Conservation (phyloP, 352 stramenopile genomes). For the Globisporangium viniferum region DNA sequence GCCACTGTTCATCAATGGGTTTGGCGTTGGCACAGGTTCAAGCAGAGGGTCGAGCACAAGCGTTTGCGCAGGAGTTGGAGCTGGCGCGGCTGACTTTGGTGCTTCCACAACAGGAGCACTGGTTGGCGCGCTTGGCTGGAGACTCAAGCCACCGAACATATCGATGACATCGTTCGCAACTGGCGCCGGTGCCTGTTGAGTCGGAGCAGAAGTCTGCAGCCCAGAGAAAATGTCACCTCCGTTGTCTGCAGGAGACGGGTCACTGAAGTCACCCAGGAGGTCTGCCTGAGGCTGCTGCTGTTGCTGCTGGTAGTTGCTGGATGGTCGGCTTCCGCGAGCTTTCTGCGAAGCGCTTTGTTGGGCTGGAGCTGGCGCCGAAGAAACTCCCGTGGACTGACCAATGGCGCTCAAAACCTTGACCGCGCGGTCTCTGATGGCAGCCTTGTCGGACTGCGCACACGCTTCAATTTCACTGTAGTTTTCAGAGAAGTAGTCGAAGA, state of each 20-base stretch:
- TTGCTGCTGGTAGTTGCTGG: conserved; percentile 28
- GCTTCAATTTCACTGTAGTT: conserved; percentile 73
- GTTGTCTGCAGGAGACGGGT: conserved; percentile 30
- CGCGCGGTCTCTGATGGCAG: conserved; percentile 68
- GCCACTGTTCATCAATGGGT: conserved; percentile 38
- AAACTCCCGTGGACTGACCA: conserved; percentile 37
- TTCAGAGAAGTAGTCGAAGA: conserved; percentile 82
- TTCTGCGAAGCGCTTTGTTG: conserved; percentile 14
- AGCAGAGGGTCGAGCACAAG: conserved; percentile 72
- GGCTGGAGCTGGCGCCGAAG: conserved; percentile 18
- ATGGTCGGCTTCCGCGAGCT: conserved; percentile 7
- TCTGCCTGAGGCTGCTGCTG: conserved; percentile 47
- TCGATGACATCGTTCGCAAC: conserved; percentile 40
- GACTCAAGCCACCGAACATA: conserved; percentile 77
- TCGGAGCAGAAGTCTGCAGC: conserved; percentile 38
- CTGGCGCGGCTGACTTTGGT: conserved; percentile 13
- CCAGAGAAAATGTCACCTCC: conserved; percentile 56
- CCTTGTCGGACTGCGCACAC: conserved; percentile 75
- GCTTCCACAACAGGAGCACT: conserved; percentile 8
- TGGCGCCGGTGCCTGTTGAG: conserved; percentile 29
- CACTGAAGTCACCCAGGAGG: conserved; percentile 68
- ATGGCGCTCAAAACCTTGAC: conserved; percentile 69
- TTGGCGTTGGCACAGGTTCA: conserved; percentile 43
- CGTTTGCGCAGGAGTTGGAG: conserved; percentile 27
- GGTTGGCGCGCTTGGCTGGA: conserved; percentile 45